Base-by-base conservation (phyloP, 352 stramenopile species). In the Phytophthora capsici region DNA sequence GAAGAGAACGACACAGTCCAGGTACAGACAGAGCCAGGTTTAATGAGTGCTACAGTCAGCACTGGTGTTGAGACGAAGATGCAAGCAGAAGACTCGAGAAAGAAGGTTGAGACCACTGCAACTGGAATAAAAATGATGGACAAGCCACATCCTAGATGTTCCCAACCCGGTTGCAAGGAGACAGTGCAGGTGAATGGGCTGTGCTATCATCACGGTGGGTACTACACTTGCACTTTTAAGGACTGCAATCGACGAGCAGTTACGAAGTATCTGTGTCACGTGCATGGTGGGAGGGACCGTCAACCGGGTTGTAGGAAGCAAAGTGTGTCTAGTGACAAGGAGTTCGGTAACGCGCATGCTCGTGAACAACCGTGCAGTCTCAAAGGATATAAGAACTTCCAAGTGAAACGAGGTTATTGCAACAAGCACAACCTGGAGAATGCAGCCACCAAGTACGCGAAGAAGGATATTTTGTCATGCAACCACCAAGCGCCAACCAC, bases 231-330 rank as follows among this genome's bases (percentile, higher is more conserved):
- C n/a, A 59, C 40, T 13, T 17, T 32, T 3, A 40, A 54, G 26
- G 57, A 50, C 9, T 66, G 57, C 30, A 32, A 30, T n/a, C 23
- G 8, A 41, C 41, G 26, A 44, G 58, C 20, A 30, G 17, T n/a
- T 12, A 22, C n/a, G 2, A 28, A 32, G 30, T 32, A 38, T 25
- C 12, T 40, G 26, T 56, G 34, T 43, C 23, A 19, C 19, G 2
- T 7, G 17, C 30, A 57, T n/a, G 45, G 36, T 23, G 57, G 46
- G 4, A 25, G 37, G 6, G 34, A 22, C 36, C 57, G 36, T 13
- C 37, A 37, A 30, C 8, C 19, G 12, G 20, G 28, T 4, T 65
- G 57, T 32, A 14, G 45, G 5, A 55, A 57, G 14, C 8, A 23
- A 17, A n/a, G 4, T 19, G 43, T 41, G 7, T 50, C 46, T 34